Percentiles rank a stretch among this genome's conserved stretches.
phyloP scores from a whole-genome alignment of 2,329 filamentous ascomycete species.

The Salinomyces thailandicus region DNA sequence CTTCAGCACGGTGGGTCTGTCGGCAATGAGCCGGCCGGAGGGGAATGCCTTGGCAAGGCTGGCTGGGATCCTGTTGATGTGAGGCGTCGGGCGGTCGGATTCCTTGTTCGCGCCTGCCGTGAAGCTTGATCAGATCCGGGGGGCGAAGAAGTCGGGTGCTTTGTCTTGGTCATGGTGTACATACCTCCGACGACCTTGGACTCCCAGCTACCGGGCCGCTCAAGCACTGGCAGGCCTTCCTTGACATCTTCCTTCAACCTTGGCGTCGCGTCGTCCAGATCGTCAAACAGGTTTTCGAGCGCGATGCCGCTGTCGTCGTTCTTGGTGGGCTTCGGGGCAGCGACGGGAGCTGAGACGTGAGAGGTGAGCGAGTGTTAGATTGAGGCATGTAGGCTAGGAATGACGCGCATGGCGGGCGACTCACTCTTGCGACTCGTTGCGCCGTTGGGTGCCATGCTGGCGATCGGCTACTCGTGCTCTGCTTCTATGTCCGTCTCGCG shows the following conservation, averaged over 20 bases:
- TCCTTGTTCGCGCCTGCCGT: slow-evolving; percentile 16
- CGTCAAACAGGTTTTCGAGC: slow-evolving; percentile 23
- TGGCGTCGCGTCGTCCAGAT: slow-evolving; percentile 14
- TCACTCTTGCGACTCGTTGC: slow-evolving; percentile 23
- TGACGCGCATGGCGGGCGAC: slow-evolving; percentile 4
- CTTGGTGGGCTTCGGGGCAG: slow-evolving; percentile 12
- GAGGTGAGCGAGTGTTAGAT: slow-evolving; percentile 1
- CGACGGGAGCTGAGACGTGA: slow-evolving; percentile 13
- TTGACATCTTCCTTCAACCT: slow-evolving; percentile 19
- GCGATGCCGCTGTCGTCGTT: slow-evolving; percentile 12
- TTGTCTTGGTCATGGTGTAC: neutral
- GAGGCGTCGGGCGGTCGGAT: slow-evolving; percentile 5
- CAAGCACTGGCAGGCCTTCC: slow-evolving; percentile 20
- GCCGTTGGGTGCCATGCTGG: slow-evolving; percentile 26
- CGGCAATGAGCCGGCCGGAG: slow-evolving; percentile 70
- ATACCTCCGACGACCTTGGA: slow-evolving; percentile 20
- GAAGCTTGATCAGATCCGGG: too few relatives aligned
- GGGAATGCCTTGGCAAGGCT: slow-evolving; percentile 67
- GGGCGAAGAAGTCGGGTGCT: neutral
- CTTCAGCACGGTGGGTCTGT: slow-evolving; percentile 62
- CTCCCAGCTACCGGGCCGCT: slow-evolving; percentile 26
- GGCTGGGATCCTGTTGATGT: slow-evolving; percentile 57
- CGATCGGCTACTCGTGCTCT: too few relatives aligned
- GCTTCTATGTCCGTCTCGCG: too few relatives aligned
- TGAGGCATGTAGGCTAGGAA: slow-evolving; percentile 2